phyloP scores from a whole-genome alignment of 257 asterid species.

The Perilla frutescens region DNA sequence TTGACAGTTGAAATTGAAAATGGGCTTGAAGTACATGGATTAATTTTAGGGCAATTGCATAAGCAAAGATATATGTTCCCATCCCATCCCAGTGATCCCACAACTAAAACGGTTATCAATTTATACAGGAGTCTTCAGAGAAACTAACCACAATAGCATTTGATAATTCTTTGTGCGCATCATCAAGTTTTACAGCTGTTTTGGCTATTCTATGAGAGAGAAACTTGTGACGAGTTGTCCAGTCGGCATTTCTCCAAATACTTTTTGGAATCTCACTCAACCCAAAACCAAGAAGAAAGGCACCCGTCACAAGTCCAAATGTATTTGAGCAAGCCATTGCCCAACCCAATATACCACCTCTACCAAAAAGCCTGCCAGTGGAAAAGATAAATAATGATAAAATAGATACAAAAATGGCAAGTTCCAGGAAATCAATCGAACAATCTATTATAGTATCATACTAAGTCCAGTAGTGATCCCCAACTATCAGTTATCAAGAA shows the following conservation, averaged over 20 bases:
- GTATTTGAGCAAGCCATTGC: conserved; percentile 99
- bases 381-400: conserved; percentile 36
- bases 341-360: conserved; percentile 75
- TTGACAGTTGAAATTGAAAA: background rate
- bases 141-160: conserved; percentile 92
- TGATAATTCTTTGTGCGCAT: conserved; percentile 93
- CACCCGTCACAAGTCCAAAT: conserved; percentile 99
- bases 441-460: conserved; percentile 19
- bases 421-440: conserved; percentile 20
- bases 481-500: conserved; percentile 19
- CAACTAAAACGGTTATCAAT: background rate
- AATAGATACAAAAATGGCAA: conserved; percentile 24
- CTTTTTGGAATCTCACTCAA: conserved; percentile 92
- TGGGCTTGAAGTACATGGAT: conserved; percentile 26
- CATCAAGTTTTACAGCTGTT: conserved; percentile 96
- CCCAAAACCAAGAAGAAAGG: conserved; percentile 99
- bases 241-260: conserved; percentile 96
- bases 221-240: conserved; percentile 94
- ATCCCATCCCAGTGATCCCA: background rate
- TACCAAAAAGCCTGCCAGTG: conserved; percentile 63
- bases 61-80: too few relatives aligned
- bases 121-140: conserved; percentile 29
- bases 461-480: conserved; percentile 10
- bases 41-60: background rate
- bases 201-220: conserved; percentile 95